A percentile compares a stretch with the other conserved stretches of the same genome.
Conservation (phyloP, 2,329 filamentous ascomycete species). For the Pseudogymnoascus sp. region DNA sequence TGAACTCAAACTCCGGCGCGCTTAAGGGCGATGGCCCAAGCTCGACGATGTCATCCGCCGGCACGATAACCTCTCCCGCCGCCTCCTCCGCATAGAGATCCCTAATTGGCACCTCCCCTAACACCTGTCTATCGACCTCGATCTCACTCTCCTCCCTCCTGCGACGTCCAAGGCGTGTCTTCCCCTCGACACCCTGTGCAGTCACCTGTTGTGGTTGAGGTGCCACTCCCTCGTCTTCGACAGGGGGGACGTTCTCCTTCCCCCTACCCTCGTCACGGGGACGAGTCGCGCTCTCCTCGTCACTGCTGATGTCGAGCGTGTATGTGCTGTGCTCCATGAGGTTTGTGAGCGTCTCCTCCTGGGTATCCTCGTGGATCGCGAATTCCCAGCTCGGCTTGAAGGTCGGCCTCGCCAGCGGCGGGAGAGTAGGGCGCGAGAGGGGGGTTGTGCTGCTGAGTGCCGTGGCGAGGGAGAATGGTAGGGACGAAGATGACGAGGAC, state of each 20-base stretch:
- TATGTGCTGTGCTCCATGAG: constrained; percentile 85
- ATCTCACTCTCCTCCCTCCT: constrained; percentile 45
- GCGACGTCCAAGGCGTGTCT: not conserved
- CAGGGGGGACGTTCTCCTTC: constrained; percentile 89
- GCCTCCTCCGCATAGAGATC: constrained; percentile 62
- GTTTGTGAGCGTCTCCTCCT: constrained; percentile 85
- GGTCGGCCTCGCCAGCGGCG: constrained; percentile 12
- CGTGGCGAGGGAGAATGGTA: constrained; percentile 75
- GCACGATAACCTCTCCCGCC: constrained; percentile 51
- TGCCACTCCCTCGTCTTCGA: constrained; percentile 37
- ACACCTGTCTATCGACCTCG: constrained; percentile 55
- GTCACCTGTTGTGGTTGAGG: constrained; percentile 15
- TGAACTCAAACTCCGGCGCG: constrained; percentile 4
- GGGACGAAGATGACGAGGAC: constrained; percentile 30
- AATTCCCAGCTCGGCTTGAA: constrained; percentile 71
- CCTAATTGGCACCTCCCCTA: constrained; percentile 57
- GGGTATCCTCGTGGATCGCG: constrained; percentile 86
- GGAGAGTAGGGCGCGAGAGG: constrained; percentile 33
- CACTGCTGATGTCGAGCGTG: constrained; percentile 79
- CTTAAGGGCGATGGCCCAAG: constrained; percentile 17
- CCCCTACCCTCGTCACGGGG: constrained; percentile 49
- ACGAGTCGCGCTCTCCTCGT: constrained; percentile 58
- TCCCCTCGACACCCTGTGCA: constrained; percentile 15
- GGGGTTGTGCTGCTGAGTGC: constrained; percentile 70
- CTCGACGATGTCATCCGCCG: constrained; percentile 52